phyloP scores from a whole-genome alignment of 257 asterid genomes.

The Capsicum pubescens region DNA sequence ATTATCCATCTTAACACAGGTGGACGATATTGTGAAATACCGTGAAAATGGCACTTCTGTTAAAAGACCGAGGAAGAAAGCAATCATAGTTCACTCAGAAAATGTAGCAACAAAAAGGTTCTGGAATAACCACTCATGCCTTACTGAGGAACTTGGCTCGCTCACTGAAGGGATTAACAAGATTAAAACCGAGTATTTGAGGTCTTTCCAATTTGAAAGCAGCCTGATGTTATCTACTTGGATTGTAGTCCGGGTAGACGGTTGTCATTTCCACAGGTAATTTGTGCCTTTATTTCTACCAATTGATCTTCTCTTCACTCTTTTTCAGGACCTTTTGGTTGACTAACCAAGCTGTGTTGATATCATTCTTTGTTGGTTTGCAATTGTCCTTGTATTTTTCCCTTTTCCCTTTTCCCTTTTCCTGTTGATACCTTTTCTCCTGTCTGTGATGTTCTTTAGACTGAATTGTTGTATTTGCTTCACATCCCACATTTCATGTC shows the following conservation, averaged over 20 bases:
- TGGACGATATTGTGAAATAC: slow-evolving; percentile 73
- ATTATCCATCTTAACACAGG: slow-evolving; percentile 44
- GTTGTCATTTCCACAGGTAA: slow-evolving; percentile 95
- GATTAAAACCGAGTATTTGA: slow-evolving; percentile 60
- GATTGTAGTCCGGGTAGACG: slow-evolving; percentile 85
- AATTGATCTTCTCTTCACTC: background rate
- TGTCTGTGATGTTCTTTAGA: slow-evolving; percentile 19
- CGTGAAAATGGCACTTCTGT: slow-evolving; percentile 70
- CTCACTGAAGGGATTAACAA: slow-evolving; percentile 57
- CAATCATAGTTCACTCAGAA: slow-evolving; percentile 56
- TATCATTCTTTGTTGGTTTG: background rate
- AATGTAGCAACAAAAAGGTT: slow-evolving; percentile 74
- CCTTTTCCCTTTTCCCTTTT: background rate
- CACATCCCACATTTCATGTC: background rate
- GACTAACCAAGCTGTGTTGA: background rate
- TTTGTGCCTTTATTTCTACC: slow-evolving; percentile 11
- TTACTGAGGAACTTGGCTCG: slow-evolving; percentile 64
- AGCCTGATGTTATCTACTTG: slow-evolving; percentile 68
- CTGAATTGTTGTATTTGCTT: slow-evolving; percentile 13
- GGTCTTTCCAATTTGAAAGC: slow-evolving; percentile 66
- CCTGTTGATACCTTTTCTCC: slow-evolving; percentile 10
- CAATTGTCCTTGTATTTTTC: background rate
- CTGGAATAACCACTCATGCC: slow-evolving; percentile 59
- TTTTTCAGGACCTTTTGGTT: slow-evolving; percentile 16
- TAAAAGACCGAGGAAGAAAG: slow-evolving; percentile 61